Conservation (phyloP, 2,329 filamentous ascomycete genomes). For the Pezicula radicicola region DNA sequence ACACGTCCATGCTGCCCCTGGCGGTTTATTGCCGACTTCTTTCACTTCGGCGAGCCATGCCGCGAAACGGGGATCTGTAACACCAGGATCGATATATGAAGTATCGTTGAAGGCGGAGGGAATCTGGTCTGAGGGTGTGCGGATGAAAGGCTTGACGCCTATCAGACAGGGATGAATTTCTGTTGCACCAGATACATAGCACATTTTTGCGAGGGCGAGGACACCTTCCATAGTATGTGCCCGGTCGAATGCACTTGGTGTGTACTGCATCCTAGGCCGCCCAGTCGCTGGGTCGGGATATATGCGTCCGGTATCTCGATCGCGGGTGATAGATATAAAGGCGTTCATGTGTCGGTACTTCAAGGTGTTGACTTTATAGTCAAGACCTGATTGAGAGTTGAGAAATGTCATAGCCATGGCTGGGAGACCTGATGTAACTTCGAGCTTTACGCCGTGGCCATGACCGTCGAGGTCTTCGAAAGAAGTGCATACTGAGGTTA, state of each 20-base stretch:
- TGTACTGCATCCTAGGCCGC: conserved; percentile 65
- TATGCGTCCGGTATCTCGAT: conserved; percentile 72
- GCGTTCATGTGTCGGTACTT: conserved; percentile 66
- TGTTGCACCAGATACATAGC: conserved; percentile 73
- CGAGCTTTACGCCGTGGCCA: conserved; percentile 81
- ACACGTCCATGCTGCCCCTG: conserved; percentile 55
- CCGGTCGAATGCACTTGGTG: conserved; percentile 67
- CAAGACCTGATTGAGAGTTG: conserved; percentile 64
- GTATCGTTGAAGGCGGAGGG: not conserved
- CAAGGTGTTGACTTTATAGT: conserved; percentile 69
- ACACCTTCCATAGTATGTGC: conserved; percentile 69
- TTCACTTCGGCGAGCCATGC: conserved; percentile 55
- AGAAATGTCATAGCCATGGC: conserved; percentile 59
- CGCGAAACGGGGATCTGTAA: conserved; percentile 58
- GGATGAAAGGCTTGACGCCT: conserved; percentile 59
- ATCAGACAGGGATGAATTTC: conserved; percentile 70
- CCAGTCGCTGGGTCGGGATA: conserved; percentile 69
- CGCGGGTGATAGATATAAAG: conserved; percentile 72
- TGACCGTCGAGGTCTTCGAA: conserved; percentile 79
- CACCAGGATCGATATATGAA: conserved; percentile 31
- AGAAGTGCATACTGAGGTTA: conserved; percentile 73
- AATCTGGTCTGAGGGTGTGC: conserved; percentile 1
- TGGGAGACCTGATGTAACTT: conserved; percentile 72
- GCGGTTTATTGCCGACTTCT: conserved; percentile 45
- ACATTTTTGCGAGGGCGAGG: conserved; percentile 70